Evolutionary conservation across 768 basidiomycete genomes (phyloP), one percentile per base, ranked within the genome.

Genomic region (Calocybe gangraenosa): DNA sequence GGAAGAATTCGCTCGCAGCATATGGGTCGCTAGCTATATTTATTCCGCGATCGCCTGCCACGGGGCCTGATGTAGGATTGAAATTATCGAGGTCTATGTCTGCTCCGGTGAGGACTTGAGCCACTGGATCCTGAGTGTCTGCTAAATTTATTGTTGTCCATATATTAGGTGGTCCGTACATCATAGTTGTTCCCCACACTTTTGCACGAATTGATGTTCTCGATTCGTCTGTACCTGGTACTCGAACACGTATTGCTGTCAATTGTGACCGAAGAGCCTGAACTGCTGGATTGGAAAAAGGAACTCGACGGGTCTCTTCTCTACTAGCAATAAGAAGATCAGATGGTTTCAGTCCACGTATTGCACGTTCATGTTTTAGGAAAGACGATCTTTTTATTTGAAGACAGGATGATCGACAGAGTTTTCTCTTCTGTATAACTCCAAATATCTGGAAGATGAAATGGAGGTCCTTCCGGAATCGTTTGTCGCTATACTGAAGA

Each of bases 71-170:
- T 0, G 54, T 52, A 0, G 44, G 20, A 1, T 48, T 3, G 39
- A 76, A 75, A 0, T 49, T 1, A 40, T 79, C 68, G 7, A 78
- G 43, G 41, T 77, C 58, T 7, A 79, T 75, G 0, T 70, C 53
- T 21, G 60, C 61, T 0, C 76, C 73, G 0, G 66, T 60, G 9
- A 78, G 56, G 0, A 76, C 60, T 42, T 76, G 73, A 0, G 66
- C 69, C 18, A 78, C 58, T 0, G 74, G 75, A 48, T 75, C 68
- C 30, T 71, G 63, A 0, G 63, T 51, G 46, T 77, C 69, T 0
- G 52, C 37, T 0, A 67, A 69, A 40, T 73, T 75, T 1, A 77
- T 60, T 0, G 74, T 77, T 1, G 69, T 48, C 74, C 74, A 77
- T 0, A 75, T 20, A 1, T 41, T 50, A 0, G 71, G 70, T 1